Percentiles rank a stretch among this genome's conserved stretches.
These are phyloP conservation scores for Trypanosoma vivax DNA, from an alignment of 208 protist species.

Conservation along the genomic window DNA sequence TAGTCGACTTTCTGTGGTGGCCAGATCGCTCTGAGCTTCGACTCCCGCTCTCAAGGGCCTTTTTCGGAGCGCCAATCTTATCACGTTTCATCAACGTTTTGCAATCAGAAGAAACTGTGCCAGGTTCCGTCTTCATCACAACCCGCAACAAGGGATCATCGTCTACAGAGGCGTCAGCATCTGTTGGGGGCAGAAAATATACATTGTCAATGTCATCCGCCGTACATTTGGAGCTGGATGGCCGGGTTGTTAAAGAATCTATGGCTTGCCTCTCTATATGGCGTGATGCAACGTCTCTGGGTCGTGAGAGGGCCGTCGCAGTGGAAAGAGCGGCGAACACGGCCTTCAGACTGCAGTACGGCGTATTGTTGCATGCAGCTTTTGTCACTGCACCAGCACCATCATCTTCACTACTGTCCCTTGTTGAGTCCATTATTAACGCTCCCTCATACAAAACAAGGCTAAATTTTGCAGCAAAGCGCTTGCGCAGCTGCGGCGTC, in stretches of 20 bases:
- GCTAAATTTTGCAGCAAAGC: constrained; percentile 11
- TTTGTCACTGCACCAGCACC: background rate
- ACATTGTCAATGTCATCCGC: too few relatives aligned
- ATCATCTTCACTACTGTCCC: background rate
- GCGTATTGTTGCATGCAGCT: background rate
- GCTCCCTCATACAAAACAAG: background rate
- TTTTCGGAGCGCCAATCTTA: too few relatives aligned
- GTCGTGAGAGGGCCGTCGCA: too few relatives aligned
- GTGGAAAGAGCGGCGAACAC: constrained; percentile 12
- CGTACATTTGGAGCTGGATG: too few relatives aligned
- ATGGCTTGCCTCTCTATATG: too few relatives aligned
- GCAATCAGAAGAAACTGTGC: too few relatives aligned
- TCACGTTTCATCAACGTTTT: too few relatives aligned
- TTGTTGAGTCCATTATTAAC: background rate
- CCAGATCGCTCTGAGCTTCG: too few relatives aligned
- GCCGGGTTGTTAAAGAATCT: too few relatives aligned
- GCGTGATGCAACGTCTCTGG: too few relatives aligned
- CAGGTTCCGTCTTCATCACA: background rate
- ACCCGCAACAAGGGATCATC: constrained; percentile 6
- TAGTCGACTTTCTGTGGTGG: too few relatives aligned
- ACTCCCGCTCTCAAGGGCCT: too few relatives aligned
- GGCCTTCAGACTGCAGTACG: constrained; percentile 9
- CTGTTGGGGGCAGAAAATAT: background rate
- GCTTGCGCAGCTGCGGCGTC: constrained; percentile 6
- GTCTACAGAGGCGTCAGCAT: background rate